These are phyloP conservation scores for Phallus indusiatus DNA, from an alignment of 768 basidiomycete genomes.

Conservation along the genomic window DNA sequence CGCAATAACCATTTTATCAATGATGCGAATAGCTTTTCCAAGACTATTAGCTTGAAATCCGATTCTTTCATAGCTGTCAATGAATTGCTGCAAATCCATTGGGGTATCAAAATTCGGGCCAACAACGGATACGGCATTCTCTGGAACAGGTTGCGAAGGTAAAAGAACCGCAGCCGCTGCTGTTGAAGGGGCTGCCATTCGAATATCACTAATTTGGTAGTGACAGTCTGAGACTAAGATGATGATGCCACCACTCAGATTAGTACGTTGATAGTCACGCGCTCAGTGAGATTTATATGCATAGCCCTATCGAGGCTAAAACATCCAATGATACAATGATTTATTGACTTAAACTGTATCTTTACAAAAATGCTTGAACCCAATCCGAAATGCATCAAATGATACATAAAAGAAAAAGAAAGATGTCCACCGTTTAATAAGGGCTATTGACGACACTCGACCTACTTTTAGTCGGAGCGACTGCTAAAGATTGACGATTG, in stretches of 20 bases:
- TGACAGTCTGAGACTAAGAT: too few relatives aligned
- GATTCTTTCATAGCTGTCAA: slow-evolving; percentile 77
- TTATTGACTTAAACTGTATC: not conserved
- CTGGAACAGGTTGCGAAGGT: slow-evolving; percentile 62
- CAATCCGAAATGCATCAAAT: not conserved
- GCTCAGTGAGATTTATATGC: not conserved
- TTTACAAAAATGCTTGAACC: not conserved
- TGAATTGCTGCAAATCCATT: slow-evolving; percentile 55
- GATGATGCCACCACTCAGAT: too few relatives aligned
- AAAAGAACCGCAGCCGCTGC: slow-evolving; percentile 73
- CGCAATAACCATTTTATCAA: slow-evolving; percentile 79
- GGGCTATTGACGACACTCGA: slow-evolving; percentile 65
- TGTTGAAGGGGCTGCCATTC: slow-evolving; percentile 28
- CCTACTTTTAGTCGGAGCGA: slow-evolving; percentile 37
- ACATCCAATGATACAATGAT: not conserved
- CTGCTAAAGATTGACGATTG: slow-evolving; percentile 59
- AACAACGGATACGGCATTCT: slow-evolving; percentile 57
- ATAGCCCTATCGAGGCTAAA: not conserved
- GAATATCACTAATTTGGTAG: too few relatives aligned
- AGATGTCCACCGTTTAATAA: slow-evolving; percentile 28
- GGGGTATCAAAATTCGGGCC: slow-evolving; percentile 82
- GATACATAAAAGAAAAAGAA: not conserved
- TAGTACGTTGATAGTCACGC: too few relatives aligned
- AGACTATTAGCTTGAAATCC: slow-evolving; percentile 97
- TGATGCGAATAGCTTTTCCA: slow-evolving; percentile 78